Evolutionary conservation across 2,329 filamentous ascomycete species (phyloP).

Genomic region (Didymella arachidicola): DNA sequence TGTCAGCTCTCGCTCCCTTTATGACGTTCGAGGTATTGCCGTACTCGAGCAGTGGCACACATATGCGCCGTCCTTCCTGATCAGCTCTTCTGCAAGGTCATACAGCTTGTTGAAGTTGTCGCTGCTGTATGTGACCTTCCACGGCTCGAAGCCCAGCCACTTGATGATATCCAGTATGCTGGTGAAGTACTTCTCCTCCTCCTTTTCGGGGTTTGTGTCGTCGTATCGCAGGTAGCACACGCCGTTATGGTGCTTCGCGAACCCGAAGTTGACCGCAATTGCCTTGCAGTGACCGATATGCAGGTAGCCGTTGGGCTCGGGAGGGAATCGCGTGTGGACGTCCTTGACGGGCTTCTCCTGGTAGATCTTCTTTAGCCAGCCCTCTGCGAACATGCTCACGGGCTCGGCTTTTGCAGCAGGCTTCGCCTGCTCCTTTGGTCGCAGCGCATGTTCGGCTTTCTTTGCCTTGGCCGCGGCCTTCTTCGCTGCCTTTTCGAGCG

Average conservation of each 20-base stretch:
- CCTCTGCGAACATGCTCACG: constrained; percentile 56
- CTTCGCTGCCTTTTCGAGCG: constrained; percentile 59
- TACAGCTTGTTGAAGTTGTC: constrained; percentile 92
- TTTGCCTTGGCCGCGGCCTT: constrained; percentile 56
- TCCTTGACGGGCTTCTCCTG: constrained; percentile 58
- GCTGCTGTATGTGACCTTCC: constrained; percentile 82
- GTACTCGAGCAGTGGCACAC: constrained; percentile 82
- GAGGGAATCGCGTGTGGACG: constrained; percentile 60
- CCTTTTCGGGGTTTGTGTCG: constrained; percentile 93
- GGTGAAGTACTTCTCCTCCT: constrained; percentile 87
- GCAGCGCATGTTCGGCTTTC: constrained; percentile 54
- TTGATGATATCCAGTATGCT: constrained; percentile 87
- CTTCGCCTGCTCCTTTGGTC: constrained; percentile 51
- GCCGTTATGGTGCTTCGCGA: constrained; percentile 83
- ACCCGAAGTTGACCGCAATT: constrained; percentile 95
- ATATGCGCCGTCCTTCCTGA: constrained; percentile 73
- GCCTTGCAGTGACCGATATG: constrained; percentile 96
- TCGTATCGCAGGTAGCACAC: constrained; percentile 82
- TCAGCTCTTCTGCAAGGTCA: constrained; percentile 85
- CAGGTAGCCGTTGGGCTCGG: constrained; percentile 85
- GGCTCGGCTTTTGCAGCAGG: constrained; percentile 40
- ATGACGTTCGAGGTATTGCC: constrained; percentile 18
- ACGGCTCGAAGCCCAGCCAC: constrained; percentile 87
- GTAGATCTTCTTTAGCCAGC: constrained; percentile 60
- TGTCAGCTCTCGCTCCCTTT: background rate